Evolutionary conservation across 2,329 filamentous ascomycete genomes (phyloP).

Genomic region (Nigrospora sphaerica): DNA sequence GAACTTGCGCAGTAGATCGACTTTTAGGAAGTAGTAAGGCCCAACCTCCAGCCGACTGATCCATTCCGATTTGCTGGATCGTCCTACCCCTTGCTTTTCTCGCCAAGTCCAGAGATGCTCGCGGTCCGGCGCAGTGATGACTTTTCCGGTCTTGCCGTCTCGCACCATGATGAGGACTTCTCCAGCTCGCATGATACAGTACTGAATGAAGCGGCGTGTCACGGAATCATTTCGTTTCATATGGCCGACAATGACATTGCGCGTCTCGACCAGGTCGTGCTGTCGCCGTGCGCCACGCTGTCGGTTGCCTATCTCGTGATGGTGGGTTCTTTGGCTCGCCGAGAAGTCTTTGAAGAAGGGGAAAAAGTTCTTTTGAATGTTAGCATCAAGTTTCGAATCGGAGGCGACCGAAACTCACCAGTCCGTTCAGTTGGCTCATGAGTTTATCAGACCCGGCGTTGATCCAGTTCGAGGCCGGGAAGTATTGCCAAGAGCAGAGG

Average conservation of each 20-base stretch:
- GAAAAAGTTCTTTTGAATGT: slow-evolving; percentile 15
- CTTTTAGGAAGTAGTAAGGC: slow-evolving; percentile 13
- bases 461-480: slow-evolving; percentile 37
- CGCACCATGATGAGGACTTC: slow-evolving; percentile 18
- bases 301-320: slow-evolving; percentile 13
- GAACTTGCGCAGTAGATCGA: slow-evolving; percentile 15
- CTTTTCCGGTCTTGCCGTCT: slow-evolving; percentile 20
- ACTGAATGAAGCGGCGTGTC: slow-evolving; percentile 22
- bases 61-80: slow-evolving; percentile 17
- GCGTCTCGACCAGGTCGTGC: slow-evolving; percentile 17
- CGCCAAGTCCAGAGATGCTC: slow-evolving; percentile 18
- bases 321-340: slow-evolving; percentile 11
- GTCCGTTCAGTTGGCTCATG: slow-evolving; percentile 30
- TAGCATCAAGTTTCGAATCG: background rate
- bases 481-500: slow-evolving; percentile 35
- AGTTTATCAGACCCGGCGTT: slow-evolving; percentile 29
- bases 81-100: slow-evolving; percentile 13
- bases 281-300: slow-evolving; percentile 13
- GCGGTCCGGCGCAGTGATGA: slow-evolving; percentile 15
- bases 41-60: slow-evolving; percentile 13
- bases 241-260: slow-evolving; percentile 22
- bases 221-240: slow-evolving; percentile 24
- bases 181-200: slow-evolving; percentile 18
- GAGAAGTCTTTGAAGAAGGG: slow-evolving; percentile 17
- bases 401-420: slow-evolving; percentile 17